Conservation (phyloP, 768 basidiomycete genomes). For the Lentinula guzmanii region DNA sequence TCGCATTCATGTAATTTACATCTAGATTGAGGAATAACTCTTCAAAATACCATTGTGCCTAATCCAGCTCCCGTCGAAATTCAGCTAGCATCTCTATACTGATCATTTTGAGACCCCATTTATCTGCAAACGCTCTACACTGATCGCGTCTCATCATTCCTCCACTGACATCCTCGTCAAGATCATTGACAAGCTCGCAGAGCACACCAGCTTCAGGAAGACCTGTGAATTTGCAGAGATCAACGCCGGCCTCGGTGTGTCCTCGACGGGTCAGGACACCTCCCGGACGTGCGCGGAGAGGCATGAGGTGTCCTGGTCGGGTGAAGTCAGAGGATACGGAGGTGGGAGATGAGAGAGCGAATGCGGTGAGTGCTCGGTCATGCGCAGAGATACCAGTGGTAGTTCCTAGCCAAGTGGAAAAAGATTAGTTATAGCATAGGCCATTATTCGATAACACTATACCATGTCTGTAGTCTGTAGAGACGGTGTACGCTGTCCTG, state of each 20-base stretch:
- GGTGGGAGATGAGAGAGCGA: slow-evolving; percentile 66
- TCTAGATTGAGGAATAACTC: background rate
- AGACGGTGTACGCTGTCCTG: slow-evolving; percentile 92
- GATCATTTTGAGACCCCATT: slow-evolving; percentile 90
- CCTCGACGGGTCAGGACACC: slow-evolving; percentile 86
- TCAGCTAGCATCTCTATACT: slow-evolving; percentile 81
- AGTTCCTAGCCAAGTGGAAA: slow-evolving; percentile 47
- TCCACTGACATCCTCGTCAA: slow-evolving; percentile 85
- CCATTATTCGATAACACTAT: slow-evolving; percentile 13
- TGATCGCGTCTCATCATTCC: slow-evolving; percentile 95
- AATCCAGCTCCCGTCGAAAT: slow-evolving; percentile 26
- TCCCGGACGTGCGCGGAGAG: slow-evolving; percentile 79
- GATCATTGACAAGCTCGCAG: slow-evolving; percentile 96
- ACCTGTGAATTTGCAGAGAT: slow-evolving; percentile 75
- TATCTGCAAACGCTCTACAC: slow-evolving; percentile 84
- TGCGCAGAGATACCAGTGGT: slow-evolving; percentile 96
- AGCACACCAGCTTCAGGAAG: slow-evolving; percentile 72
- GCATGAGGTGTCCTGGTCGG: slow-evolving; percentile 94
- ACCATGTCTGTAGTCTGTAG: slow-evolving; percentile 92
- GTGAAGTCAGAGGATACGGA: slow-evolving; percentile 66
- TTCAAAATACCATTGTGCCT: background rate
- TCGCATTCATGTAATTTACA: background rate
- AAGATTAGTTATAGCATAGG: background rate
- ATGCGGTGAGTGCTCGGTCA: slow-evolving; percentile 85
- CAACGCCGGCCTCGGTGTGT: slow-evolving; percentile 89